Evolutionary conservation across 2,329 filamentous ascomycete species (phyloP).

Genomic region (Cladosporium sp.): DNA sequence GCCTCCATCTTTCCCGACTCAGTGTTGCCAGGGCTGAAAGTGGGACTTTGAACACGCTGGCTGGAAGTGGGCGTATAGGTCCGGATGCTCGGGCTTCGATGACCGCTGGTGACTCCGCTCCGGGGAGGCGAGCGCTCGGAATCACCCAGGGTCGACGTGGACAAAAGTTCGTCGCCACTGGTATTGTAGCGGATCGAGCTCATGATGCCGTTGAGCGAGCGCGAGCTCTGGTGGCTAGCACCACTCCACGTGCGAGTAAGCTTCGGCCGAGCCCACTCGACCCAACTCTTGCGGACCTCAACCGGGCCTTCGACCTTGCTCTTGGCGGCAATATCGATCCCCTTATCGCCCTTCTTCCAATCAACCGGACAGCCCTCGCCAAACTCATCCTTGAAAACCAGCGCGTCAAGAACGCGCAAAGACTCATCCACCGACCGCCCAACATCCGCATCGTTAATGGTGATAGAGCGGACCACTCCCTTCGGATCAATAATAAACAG

Average conservation of each 20-base stretch:
- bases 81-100: not conserved
- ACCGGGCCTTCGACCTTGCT: conserved; percentile 24
- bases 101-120: not conserved
- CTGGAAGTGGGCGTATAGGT: not conserved
- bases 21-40: conserved; percentile 24
- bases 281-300: conserved; percentile 27
- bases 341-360: conserved; percentile 31
- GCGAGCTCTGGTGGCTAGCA: conserved; percentile 16
- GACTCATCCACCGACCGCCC: conserved; percentile 63
- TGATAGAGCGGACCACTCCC: conserved; percentile 57
- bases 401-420: conserved; percentile 52
- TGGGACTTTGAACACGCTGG: conserved; percentile 9
- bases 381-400: conserved; percentile 43
- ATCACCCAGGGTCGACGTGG: not conserved
- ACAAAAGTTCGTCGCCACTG: not conserved
- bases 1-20: conserved; percentile 10
- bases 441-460: conserved; percentile 62
- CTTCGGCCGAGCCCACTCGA: conserved; percentile 31
- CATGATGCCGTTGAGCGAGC: conserved; percentile 8
- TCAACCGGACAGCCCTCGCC: conserved; percentile 36
- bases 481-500: conserved; percentile 65
- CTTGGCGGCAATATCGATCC: conserved; percentile 23
- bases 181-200: conserved; percentile 11
- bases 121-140: conserved; percentile 1
- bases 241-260: conserved; percentile 28